A percentile compares a stretch with the other conserved stretches of the same genome.
Conservation (phyloP, 495 filamentous ascomycete genomes). For the Clohesyomyces aquaticus region DNA sequence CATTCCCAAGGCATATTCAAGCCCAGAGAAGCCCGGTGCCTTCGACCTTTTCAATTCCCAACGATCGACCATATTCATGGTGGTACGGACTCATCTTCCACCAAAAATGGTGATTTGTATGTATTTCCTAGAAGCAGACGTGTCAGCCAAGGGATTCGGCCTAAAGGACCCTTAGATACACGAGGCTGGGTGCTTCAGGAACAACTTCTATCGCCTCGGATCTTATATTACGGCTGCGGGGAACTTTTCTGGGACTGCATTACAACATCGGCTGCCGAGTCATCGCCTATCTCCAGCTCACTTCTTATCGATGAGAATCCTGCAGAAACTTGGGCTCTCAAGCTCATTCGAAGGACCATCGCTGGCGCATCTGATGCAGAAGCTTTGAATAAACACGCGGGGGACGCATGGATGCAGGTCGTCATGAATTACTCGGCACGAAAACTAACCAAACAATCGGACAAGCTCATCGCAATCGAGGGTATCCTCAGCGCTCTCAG, state of each 20-base stretch:
- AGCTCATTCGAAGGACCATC: neutral
- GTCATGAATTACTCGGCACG: constrained; percentile 1
- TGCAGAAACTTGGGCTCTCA: neutral
- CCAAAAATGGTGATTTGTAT: neutral
- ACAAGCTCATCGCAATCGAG: constrained; percentile 6
- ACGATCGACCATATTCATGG: neutral
- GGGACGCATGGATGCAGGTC: neutral
- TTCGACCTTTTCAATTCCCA: neutral
- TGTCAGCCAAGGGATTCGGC: neutral
- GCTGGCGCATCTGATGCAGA: neutral
- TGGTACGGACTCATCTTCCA: neutral
- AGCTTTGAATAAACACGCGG: neutral
- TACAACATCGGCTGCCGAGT: neutral
- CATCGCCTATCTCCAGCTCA: neutral
- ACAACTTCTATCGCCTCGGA: constrained; percentile 5
- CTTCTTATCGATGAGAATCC: neutral
- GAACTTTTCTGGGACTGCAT: constrained; percentile 1
- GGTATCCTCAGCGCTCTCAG: neutral
- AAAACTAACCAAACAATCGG: neutral
- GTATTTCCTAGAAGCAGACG: neutral
- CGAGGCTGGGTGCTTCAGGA: constrained; percentile 13
- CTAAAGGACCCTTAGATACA: neutral
- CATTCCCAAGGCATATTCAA: neutral
- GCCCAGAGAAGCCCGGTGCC: neutral
- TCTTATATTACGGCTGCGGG: neutral